phyloP scores from a whole-genome alignment of 352 stramenopile species.

The Globisporangium nagaii region DNA sequence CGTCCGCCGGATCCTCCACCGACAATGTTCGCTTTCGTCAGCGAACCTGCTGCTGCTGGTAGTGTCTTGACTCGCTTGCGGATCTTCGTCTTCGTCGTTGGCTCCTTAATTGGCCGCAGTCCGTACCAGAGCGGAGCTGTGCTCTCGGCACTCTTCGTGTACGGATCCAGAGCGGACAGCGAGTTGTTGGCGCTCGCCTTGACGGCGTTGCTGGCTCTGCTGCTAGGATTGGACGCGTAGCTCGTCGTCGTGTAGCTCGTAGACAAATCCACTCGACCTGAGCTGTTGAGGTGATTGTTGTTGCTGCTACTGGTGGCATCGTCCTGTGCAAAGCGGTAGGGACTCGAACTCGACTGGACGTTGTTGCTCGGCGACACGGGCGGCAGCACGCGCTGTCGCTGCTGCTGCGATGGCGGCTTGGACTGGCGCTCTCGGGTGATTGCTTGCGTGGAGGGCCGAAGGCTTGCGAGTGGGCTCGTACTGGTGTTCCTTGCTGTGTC shows the following conservation, averaged over 20 bases:
- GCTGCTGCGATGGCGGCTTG: not conserved
- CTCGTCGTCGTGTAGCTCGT: conserved; percentile 8
- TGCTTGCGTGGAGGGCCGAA: not conserved
- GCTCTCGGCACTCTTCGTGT: not conserved
- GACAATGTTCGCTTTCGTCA: not conserved
- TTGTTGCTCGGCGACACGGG: conserved; percentile 5
- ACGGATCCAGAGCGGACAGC: not conserved
- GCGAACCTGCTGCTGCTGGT: not conserved
- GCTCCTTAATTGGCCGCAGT: not conserved
- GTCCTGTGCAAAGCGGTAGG: not conserved
- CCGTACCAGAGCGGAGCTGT: conserved; percentile 6
- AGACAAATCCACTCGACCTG: not conserved
- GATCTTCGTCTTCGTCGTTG: not conserved
- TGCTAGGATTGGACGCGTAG: not conserved
- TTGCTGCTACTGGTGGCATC: not conserved
- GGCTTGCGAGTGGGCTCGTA: not conserved
- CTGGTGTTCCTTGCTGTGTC: not conserved
- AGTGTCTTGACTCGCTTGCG: not conserved
- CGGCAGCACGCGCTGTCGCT: conserved; percentile 5
- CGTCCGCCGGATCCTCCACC: not conserved
- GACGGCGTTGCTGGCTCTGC: not conserved
- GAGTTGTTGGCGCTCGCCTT: not conserved
- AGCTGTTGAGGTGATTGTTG: not conserved
- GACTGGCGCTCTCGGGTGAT: not conserved
- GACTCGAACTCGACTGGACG: not conserved